phyloP scores from a whole-genome alignment of 768 basidiomycete species.

The Mycena galopus region DNA sequence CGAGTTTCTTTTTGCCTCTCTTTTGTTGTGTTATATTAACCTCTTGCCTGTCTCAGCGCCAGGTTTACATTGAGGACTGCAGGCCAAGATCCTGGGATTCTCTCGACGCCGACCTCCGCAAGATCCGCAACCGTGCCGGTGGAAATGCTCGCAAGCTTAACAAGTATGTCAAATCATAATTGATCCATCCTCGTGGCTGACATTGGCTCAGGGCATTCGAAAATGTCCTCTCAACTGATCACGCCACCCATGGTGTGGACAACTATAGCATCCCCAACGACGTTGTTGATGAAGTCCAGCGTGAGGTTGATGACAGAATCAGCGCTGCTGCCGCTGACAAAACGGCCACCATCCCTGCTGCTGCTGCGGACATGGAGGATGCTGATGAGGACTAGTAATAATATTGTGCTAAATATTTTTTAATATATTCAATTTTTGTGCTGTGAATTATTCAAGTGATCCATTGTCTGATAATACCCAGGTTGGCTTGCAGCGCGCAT shows the following conservation, averaged over 20 bases:
- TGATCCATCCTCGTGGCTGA: neutral
- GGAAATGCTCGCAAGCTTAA: neutral
- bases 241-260: neutral
- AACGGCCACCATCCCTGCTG: neutral
- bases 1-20: neutral
- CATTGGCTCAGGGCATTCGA: constrained; percentile 1
- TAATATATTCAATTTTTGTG: too few relatives aligned
- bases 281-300: neutral
- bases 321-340: neutral
- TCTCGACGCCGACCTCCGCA: neutral
- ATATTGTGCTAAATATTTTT: too few relatives aligned
- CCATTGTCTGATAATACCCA: too few relatives aligned
- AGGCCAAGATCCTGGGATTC: neutral
- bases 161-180: neutral
- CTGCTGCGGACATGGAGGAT: too few relatives aligned
- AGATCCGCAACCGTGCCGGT: too few relatives aligned
- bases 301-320: neutral
- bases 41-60: neutral
- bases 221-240: neutral
- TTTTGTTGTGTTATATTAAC: neutral
- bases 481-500: too few relatives aligned
- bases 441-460: too few relatives aligned
- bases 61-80: constrained; percentile 6
- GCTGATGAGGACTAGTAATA: too few relatives aligned
- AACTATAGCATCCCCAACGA: constrained; percentile 1